Evolutionary conservation across 164 flowering plant species (phyloP), one percentile per base, ranked within the genome.

Genomic region (Nelumbo lutea): DNA sequence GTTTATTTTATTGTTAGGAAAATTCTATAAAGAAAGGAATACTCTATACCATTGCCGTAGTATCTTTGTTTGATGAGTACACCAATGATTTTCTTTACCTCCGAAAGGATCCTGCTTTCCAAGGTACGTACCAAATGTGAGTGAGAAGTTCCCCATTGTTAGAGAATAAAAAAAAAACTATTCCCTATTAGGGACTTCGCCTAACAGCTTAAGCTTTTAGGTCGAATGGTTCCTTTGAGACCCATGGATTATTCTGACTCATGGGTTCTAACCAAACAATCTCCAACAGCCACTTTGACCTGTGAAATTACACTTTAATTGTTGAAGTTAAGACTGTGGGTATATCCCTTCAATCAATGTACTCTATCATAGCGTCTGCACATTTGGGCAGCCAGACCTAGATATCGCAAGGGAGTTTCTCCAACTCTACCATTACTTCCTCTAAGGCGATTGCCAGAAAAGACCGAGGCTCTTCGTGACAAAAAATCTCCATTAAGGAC

Each of bases 51-150:
- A 13, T 79, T 70, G 78, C 82, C 50, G 42, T 64, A 9, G 64
- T 75, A 38, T 68, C 84, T 53, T 46, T 75, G 61, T 81, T 79
- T 75, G 82, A 81, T 69, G 84, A 81, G 62, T 76, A 68, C 73
- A 79, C 84, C 60, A 81, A 81, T 62, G 82, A 81, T 70, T 61
- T 79, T 42, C 77, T 81, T 44, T 77, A 66, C 65, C 72, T 81
- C 13, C 72, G 58, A 57, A 81, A 75, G 84, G 84, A 8, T 81
- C 84, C 53, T 76, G 84, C 72, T 77, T 81, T 75, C 84, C 80
- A n/a, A 81, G 82, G 84, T 79, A 65, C 59, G 69, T 15, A 15
- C 27, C 27, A 71, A 38, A 45, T 43, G 44, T 61, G 42, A 8
- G 13, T 63, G 27, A 59, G 53, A 52, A 27, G 52, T 59, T 66